Evolutionary conservation across 2,329 filamentous ascomycete species (phyloP), one percentile per base, ranked within the genome.

Genomic region (Penicillium capsulatum): DNA sequence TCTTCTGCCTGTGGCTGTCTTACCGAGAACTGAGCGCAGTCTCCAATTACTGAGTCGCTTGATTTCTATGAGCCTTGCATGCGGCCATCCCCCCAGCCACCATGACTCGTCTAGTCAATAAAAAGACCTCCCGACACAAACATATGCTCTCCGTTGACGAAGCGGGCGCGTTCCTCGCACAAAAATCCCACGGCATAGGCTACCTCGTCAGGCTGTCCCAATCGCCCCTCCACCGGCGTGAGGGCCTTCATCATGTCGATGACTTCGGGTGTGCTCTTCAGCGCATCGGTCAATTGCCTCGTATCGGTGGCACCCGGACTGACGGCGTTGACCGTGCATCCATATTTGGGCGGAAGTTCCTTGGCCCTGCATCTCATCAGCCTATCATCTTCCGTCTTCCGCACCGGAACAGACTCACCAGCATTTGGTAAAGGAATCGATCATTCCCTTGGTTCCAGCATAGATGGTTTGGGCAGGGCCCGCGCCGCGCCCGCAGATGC

Each of bases 381-480:
- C 32, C 11, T 0, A 27, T 15, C 4, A 13, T 2, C 15, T 14
- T 22, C 11, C 6, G 14, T 9, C 19, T 5, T 22, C 19, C 9
- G 5, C 9, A 22, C 19, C 19, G 19, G 9, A 5, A 3, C 0
- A 2, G 16, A 34, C 48, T 11, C 5, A 50, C 66, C 71, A 73
- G 28, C 61, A 62, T 16, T 61, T 56, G 1, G 71, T 74, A 38
- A 73, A 71, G 2, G 61, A 63, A 45, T 74, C 71, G 1, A 72
- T 60, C 67, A 73, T 72, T n/a, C 67, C 69, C 50, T 74, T 74
- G 7, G 67, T 72, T 0, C 70, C 70, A 3, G 69, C 68, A 48
- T 74, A 74, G 42, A 74, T 69, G n/a, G 68, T 72, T 47, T 69
- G 66, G 41, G 50, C 51, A 2, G 50, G 47, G 5, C 65, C 64